Base-by-base conservation (phyloP, 2,329 filamentous ascomycete species). In the Xylaria sp. region DNA sequence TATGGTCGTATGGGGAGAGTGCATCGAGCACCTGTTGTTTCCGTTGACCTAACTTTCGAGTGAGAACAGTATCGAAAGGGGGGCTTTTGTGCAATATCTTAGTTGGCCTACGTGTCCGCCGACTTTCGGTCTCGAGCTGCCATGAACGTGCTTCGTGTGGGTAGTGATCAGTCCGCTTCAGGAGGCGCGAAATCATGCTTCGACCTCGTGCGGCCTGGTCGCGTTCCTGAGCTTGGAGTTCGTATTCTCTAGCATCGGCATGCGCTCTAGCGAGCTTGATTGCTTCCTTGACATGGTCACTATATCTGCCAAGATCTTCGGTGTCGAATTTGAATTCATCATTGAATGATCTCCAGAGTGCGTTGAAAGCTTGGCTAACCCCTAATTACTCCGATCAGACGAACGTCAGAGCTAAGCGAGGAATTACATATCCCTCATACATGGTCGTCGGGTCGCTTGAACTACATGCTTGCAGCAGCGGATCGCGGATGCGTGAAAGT, bases 401-500 rank as follows among this genome's bases (percentile, higher is more conserved):
- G 13, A 46, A 46, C 4, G 3, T 18, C 15, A n/a, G 41, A 46
- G 41, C 41, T 13, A 28, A 25, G 48, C 15, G 23, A 15, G 12
- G 15, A 46, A n/a, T 46, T 34, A 59, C n/a, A 18, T 55, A 50
- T 10, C 23, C 62, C 8, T 20, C 74, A 56, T 70, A 80, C 76
- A 78, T 57, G 77, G 73, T 9, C 73, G 65, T 65, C 75, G 75
- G 2, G 76, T 63, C 1, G 71, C 70, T 59, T 76, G 65, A 6
- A 83, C 51, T 10, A 76, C 72, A 44, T 79, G 77, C 31, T 73
- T 77, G 68, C 80, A 83, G 57, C 79, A 81, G 0, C 73, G 70
- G 37, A 83, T 70, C 1, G 83, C 77, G 0, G 77, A 74, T 0
- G 80, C 77, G 51, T 82, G 75, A 56, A 83, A 82, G 8, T 73